phyloP scores from a whole-genome alignment of 2,329 filamentous ascomycete genomes.

The Aspergillus chevalieri region DNA sequence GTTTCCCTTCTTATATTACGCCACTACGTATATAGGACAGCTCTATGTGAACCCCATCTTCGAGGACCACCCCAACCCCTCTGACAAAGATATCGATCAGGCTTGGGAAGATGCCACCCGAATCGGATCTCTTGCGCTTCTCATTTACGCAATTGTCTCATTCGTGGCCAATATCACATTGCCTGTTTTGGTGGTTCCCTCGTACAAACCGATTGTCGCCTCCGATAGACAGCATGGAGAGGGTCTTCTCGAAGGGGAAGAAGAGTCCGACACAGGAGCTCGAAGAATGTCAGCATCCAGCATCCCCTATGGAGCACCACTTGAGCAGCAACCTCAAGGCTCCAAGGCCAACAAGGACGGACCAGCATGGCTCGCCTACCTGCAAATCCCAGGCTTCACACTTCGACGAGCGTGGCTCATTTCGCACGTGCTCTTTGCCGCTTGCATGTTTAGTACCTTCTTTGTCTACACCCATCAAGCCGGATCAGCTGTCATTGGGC shows the following conservation, averaged over 20 bases:
- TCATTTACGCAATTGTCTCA: conserved; percentile 82
- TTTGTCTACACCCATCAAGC: conserved; percentile 64
- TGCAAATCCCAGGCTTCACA: conserved; percentile 77
- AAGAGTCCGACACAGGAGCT: conserved; percentile 10
- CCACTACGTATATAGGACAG: conserved; percentile 87
- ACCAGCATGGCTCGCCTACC: conserved; percentile 47
- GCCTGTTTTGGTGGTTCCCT: conserved; percentile 78
- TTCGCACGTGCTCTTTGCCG: conserved; percentile 75
- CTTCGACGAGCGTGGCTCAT: conserved; percentile 82
- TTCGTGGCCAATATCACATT: conserved; percentile 74
- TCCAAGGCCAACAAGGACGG: conserved; percentile 11
- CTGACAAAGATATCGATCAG: conserved; percentile 65
- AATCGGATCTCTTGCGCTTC: conserved; percentile 79
- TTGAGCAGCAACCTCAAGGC: conserved; percentile 24
- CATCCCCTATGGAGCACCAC: conserved; percentile 24
- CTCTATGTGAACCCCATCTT: conserved; percentile 84
- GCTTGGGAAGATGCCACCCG: conserved; percentile 82
- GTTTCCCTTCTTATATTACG: conserved; percentile 94
- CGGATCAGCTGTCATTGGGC: conserved; percentile 70
- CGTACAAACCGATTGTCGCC: conserved; percentile 47
- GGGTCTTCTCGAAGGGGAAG: conserved; percentile 13
- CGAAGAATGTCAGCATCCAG: conserved; percentile 28
- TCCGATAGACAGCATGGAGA: conserved; percentile 5
- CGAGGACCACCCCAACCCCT: conserved; percentile 69
- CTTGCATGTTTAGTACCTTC: conserved; percentile 76